Evolutionary conservation across 805 yeast genomes (phyloP).

Genomic region (Kregervanrija fluxuum): DNA sequence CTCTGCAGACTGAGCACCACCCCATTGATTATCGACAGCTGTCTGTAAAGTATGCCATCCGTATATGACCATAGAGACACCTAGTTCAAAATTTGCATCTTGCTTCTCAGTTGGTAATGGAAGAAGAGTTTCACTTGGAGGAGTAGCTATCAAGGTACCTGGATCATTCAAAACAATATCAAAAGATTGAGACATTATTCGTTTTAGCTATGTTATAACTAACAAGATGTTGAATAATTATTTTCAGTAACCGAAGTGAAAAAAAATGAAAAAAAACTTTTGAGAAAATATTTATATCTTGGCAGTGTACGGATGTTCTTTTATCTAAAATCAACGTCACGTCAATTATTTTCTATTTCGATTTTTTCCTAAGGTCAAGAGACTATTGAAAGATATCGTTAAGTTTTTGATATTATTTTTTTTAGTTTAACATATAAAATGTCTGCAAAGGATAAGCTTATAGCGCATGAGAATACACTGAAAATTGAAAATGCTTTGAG

Average conservation of each 20-base stretch:
- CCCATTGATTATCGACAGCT: constrained; percentile 93
- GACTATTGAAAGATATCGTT: not conserved
- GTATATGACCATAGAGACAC: constrained; percentile 85
- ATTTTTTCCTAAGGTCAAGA: not conserved
- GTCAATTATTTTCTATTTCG: too few relatives aligned
- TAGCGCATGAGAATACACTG: constrained; percentile 36
- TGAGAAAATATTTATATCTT: too few relatives aligned
- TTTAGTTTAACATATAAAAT: not conserved
- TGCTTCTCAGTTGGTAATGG: constrained; percentile 45
- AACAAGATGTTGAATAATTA: too few relatives aligned
- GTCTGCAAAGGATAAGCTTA: constrained; percentile 13
- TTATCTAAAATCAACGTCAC: too few relatives aligned
- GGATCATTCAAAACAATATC: constrained; percentile 27
- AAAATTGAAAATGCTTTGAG: constrained; percentile 41
- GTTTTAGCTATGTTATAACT: too few relatives aligned
- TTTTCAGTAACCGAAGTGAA: too few relatives aligned
- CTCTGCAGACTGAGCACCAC: constrained; percentile 85
- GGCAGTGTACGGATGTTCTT: too few relatives aligned
- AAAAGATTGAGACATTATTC: not conserved
- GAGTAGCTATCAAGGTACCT: constrained; percentile 26
- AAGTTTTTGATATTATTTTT: not conserved
- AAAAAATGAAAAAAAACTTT: too few relatives aligned
- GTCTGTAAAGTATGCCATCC: constrained; percentile 82
- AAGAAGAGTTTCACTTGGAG: constrained; percentile 15
- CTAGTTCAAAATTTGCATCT: constrained; percentile 85